phyloP scores from a whole-genome alignment of 306 rosid species.

The Gillenia trifoliata region DNA sequence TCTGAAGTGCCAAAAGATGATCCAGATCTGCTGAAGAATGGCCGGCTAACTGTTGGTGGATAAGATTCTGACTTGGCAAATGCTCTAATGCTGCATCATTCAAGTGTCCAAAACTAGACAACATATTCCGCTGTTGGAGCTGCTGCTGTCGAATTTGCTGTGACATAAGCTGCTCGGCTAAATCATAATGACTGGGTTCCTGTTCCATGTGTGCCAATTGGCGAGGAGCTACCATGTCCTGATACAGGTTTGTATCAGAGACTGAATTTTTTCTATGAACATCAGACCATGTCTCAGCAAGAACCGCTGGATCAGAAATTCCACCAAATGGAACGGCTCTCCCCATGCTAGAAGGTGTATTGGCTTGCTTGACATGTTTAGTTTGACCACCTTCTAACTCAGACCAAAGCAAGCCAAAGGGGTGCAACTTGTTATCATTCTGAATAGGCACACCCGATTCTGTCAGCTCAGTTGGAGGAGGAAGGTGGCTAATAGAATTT shows the following conservation, averaged over 20 bases:
- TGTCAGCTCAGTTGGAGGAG: conserved; percentile 24
- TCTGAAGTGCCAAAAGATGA: conserved; percentile 35
- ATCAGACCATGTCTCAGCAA: conserved; percentile 41
- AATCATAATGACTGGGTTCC: conserved; percentile 41
- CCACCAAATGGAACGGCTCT: conserved; percentile 32
- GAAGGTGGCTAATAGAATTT: conserved; percentile 26
- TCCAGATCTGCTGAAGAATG: conserved; percentile 39
- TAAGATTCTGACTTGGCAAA: conserved; percentile 36
- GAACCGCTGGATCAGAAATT: conserved; percentile 33
- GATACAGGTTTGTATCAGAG: conserved; percentile 36
- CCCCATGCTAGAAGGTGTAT: conserved; percentile 26
- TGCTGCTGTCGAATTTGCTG: conserved; percentile 48
- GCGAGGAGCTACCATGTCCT: conserved; percentile 25
- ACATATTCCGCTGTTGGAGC: conserved; percentile 39
- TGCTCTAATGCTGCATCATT: conserved; percentile 45
- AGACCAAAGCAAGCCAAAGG: conserved; percentile 59
- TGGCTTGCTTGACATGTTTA: conserved; percentile 26
- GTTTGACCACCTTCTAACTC: conserved; percentile 44
- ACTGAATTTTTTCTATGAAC: conserved; percentile 31
- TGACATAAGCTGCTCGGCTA: conserved; percentile 43
- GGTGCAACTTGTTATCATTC: conserved; percentile 46
- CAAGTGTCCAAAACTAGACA: conserved; percentile 33
- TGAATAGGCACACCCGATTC: conserved; percentile 35
- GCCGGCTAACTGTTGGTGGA: conserved; percentile 42
- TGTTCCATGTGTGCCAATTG: conserved; percentile 37